Evolutionary conservation across 495 filamentous ascomycete species (phyloP), one percentile per base, ranked within the genome.

Genomic region (Amphirosellinia nigrospora): DNA sequence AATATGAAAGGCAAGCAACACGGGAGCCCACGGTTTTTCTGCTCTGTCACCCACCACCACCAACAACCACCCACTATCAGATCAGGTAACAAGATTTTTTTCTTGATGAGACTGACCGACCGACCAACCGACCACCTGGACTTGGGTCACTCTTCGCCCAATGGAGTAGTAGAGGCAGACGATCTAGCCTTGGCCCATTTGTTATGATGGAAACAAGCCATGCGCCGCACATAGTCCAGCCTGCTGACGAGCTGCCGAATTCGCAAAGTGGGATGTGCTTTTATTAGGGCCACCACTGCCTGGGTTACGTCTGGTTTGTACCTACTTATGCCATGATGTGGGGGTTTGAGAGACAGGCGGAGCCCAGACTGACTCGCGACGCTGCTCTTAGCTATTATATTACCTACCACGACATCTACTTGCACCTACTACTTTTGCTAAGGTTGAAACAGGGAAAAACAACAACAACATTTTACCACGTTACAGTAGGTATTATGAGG

Each of bases 281-380:
- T 39, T 28, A 8, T 61, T 61, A 8, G 60, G 28, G 23, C 39
- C 39, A 15, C 39, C 39, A 46, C 36, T 30, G 39, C 60, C 32
- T 63, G 60, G 60, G 60, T 63, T 46, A 63, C 60, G 60, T 63
- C 60, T 63, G 23, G n/a, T n/a, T n/a, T n/a, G n/a, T n/a, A n/a
- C n/a, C n/a, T n/a, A n/a, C n/a, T n/a, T 32, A 45, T 63, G 60
- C 26, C 38, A 5, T 10, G 9, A 26, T 63, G 60, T 43, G 60
- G 36, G 39, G 58, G 58, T 32, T 26, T 21, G 23, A 45, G 13
- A 45, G 23, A 38, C 58, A n/a, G 36, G 58, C 58, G 30, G 58
- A 60, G 58, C 36, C 36, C 9, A 26, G 60, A 45, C 60, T 63
- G 60, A 63, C 60, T 63, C 60, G 58, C 10, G 36, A 61, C 36